Evolutionary conservation across 2,329 filamentous ascomycete genomes (phyloP), one percentile per base, ranked within the genome.

Genomic region (Alternaria postmessia): DNA sequence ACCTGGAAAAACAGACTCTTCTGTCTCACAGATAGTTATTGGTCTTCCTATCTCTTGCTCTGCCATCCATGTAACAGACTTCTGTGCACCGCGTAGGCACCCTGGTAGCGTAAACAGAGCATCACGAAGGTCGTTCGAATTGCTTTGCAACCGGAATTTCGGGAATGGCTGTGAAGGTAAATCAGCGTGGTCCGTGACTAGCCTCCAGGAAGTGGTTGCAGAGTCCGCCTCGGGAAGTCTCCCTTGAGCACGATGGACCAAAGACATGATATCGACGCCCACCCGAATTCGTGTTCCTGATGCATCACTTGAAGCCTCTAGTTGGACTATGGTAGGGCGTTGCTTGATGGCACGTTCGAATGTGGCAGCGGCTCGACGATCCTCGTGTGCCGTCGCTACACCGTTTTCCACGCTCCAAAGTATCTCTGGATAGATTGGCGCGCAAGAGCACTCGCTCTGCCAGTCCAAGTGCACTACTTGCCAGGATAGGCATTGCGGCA

Each of bases 21-120:
- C 86, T 0, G 84, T 74, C 65, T 88, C 87, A 63, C 85, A 80
- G 1, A 75, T 36, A 0, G 54, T 65, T 2, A 72, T 51, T 2
- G 9, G 4, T n/a, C n/a, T 49, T 0, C 74, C 73, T 3, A 39
- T 14, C 68, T 91, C 89, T 71, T 88, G 86, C 0, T 64, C 18
- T 9, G 80, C 69, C 87, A 89, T 89, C 88, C 88, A 91, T 0
- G 74, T 64, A 2, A 91, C 73, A 3, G 85, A 86, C 18, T 81
- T 79, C 62, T 91, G 88, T 32, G 87, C 83, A 0, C 77, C 74
- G 6, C 83, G 82, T 2, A 89, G 74, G 2, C 63, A 56, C 72
- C 62, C 52, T 52, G 26, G 7, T 65, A 61, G 49, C 59, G 57
- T 82, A 83, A 18, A 71, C 69, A 78, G 79, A 6, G 38, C 51